A percentile compares a stretch with the other conserved stretches of the same genome.
Conservation (phyloP, 73 alveolate genomes). For the Stentor roeselii region DNA sequence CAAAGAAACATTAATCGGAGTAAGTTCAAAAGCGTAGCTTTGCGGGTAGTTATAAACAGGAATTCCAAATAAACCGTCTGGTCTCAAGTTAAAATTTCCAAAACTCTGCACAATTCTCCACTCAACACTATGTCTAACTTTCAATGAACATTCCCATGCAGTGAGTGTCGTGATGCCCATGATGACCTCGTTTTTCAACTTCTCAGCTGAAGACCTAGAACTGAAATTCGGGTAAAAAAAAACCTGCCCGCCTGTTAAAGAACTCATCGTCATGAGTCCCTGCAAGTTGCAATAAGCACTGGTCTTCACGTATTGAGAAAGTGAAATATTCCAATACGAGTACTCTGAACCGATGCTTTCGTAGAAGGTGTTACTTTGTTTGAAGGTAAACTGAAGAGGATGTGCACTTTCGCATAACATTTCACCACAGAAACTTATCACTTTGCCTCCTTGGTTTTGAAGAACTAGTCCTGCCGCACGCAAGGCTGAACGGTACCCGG, state of each 20-base stretch:
- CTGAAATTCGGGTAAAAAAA: constrained; percentile 78
- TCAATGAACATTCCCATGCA: constrained; percentile 90
- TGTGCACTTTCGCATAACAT: constrained; percentile 31
- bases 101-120: constrained; percentile 37
- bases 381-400: constrained; percentile 40
- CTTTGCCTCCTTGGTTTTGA: constrained; percentile 64
- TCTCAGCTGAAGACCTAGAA: constrained; percentile 46
- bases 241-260: constrained; percentile 77
- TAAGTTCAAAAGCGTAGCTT: not conserved
- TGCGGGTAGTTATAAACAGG: not conserved
- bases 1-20: not conserved
- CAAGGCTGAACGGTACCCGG: constrained; percentile 50
- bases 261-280: constrained; percentile 76
- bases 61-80: constrained; percentile 26
- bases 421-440: constrained; percentile 42
- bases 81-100: constrained; percentile 61
- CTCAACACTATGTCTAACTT: constrained; percentile 79
- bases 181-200: constrained; percentile 64
- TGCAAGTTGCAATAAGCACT: constrained; percentile 64
- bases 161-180: constrained; percentile 58
- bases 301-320: constrained; percentile 63
- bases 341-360: constrained; percentile 56
- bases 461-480: constrained; percentile 42
- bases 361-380: constrained; percentile 38
- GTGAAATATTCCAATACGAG: constrained; percentile 66